Conservation (phyloP, 2,329 filamentous ascomycete genomes). For the Fusarium sp. region DNA sequence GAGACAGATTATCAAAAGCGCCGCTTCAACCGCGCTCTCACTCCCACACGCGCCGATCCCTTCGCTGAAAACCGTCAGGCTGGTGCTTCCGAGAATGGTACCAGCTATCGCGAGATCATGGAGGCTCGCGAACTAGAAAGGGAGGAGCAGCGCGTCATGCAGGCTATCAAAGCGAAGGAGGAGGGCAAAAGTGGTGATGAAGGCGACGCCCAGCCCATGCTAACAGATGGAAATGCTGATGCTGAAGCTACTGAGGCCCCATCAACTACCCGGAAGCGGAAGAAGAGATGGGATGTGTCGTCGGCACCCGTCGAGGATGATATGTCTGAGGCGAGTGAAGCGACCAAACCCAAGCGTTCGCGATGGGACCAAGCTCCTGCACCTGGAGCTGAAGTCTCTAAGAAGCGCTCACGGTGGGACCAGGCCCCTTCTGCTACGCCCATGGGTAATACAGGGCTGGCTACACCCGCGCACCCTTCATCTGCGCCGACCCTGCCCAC, state of each 20-base stretch:
- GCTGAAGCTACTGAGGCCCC: slow-evolving; percentile 74
- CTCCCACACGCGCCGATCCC: slow-evolving; percentile 86
- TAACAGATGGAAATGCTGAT: slow-evolving; percentile 78
- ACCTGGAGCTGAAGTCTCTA: slow-evolving; percentile 71
- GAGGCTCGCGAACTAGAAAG: slow-evolving; percentile 88
- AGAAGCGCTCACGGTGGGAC: slow-evolving; percentile 91
- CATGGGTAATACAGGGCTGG: slow-evolving; percentile 78
- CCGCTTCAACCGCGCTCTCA: slow-evolving; percentile 87
- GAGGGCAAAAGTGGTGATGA: slow-evolving; percentile 68
- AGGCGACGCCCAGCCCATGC: slow-evolving; percentile 77
- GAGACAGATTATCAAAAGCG: slow-evolving; percentile 99
- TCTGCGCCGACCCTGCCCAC: slow-evolving; percentile 65
- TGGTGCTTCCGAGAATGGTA: slow-evolving; percentile 75
- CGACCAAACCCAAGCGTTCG: slow-evolving; percentile 78
- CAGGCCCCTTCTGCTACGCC: slow-evolving; percentile 87
- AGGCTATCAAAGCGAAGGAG: slow-evolving; percentile 80
- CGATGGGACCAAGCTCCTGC: slow-evolving; percentile 85
- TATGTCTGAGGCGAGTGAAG: slow-evolving; percentile 62
- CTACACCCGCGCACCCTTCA: slow-evolving; percentile 81
- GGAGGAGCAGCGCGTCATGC: slow-evolving; percentile 89
- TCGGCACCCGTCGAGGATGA: slow-evolving; percentile 68
- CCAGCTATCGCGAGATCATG: slow-evolving; percentile 93
- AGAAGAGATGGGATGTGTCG: slow-evolving; percentile 92
- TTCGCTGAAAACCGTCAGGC: slow-evolving; percentile 82
- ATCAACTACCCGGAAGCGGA: slow-evolving; percentile 79